Evolutionary conservation across 2,329 filamentous ascomycete species (phyloP).

Genomic region (Tolypocladium nubicola): DNA sequence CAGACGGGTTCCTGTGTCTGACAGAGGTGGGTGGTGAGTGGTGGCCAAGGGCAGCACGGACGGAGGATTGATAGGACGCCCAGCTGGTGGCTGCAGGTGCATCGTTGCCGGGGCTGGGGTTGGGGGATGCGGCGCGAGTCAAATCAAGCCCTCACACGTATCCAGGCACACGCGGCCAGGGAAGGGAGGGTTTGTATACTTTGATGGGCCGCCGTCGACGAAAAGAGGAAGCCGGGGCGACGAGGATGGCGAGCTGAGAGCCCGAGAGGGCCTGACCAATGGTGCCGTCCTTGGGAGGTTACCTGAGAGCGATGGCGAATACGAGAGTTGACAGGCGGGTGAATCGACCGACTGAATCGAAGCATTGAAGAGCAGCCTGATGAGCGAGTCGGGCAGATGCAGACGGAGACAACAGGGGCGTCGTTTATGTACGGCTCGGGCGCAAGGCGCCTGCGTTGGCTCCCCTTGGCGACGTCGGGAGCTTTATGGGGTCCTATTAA

Average conservation of each 20-base stretch:
- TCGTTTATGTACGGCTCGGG: neutral
- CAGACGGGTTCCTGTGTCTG: neutral
- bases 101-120: neutral
- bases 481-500: neutral
- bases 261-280: neutral
- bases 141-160: constrained; percentile 5
- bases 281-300: neutral
- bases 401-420: neutral
- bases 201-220: neutral
- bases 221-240: neutral
- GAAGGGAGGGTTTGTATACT: neutral
- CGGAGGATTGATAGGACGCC: neutral
- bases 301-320: neutral
- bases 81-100: neutral
- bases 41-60: neutral
- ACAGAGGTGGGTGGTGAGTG: neutral
- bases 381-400: neutral
- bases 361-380: neutral
- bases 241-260: neutral
- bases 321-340: neutral
- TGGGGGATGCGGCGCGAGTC: neutral
- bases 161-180: neutral
- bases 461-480: neutral
- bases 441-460: neutral
- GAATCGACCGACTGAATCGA: neutral